Base-by-base conservation (phyloP, 2,329 filamentous ascomycete genomes). In the Diaporthe humulicola region DNA sequence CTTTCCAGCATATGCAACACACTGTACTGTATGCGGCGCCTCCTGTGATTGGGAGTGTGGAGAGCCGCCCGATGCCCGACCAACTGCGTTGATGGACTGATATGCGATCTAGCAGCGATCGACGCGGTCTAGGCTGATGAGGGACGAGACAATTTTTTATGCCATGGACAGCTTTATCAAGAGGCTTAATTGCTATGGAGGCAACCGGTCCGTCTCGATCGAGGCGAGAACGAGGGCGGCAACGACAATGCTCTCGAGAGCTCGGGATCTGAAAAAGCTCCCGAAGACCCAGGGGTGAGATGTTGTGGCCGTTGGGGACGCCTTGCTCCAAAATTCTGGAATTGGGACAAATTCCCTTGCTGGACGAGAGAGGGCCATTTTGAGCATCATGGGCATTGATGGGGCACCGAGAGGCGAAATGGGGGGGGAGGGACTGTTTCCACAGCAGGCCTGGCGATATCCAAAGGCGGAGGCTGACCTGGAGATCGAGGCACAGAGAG, bases 401-500 rank as follows among this genome's bases (percentile, higher is more conserved):
- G 70, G 70, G 30, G 42, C 42, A 7, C 10, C 8, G 50, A 38
- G 9, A 38, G 48, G 70, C 40, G 9, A 22, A 60, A 14, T 30
- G 30, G 30, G 52, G 30, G 48, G 7, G 45, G 22, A 25, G 50
- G 25, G 38, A 64, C 12, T 61, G 52, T 25, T 50, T 40, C 56
- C 70, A 71, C 70, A 71, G 36, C 56, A 14, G 36, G 15, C 70
- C 70, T 60, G 70, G 70, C 70, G 70, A 71, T 71, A 60, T 48
- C 48, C 70, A 52, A 42, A 52, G 36, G 15, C 36, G 70, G 56
- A 61, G 56, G 30, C 58, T 22, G 42, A 40, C 30, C n/a, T 61
- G 40, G 56, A 54, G 70, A 71, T 71, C 70, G 70, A 52, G 69
- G 56, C 30, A 22, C 40, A 38, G 15, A 30, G 69, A 71, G 64